Evolutionary conservation across 768 basidiomycete genomes (phyloP).

Genomic region (Collybia sordida): DNA sequence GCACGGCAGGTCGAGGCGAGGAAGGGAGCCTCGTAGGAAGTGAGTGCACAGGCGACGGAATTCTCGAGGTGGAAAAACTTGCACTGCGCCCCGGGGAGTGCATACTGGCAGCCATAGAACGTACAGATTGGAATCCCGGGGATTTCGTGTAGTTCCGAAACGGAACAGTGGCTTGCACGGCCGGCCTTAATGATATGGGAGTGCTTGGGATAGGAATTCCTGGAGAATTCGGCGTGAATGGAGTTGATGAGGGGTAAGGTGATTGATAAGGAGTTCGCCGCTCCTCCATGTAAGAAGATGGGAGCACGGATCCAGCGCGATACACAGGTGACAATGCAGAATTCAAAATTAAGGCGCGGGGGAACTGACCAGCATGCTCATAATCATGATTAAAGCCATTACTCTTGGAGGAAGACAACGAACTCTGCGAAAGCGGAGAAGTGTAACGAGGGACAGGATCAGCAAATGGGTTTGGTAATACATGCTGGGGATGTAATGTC

Average conservation of each 20-base stretch:
- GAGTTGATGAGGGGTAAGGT: not conserved
- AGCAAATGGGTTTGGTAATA: constrained; percentile 15
- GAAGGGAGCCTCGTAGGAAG: constrained; percentile 19
- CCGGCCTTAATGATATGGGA: constrained; percentile 7
- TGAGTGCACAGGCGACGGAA: constrained; percentile 19
- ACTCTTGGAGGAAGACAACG: constrained; percentile 4
- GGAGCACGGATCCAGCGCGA: not conserved
- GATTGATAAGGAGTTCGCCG: not conserved
- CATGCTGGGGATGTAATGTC: not conserved
- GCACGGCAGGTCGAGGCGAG: constrained; percentile 20
- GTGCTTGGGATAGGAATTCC: constrained; percentile 7
- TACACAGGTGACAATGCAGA: not conserved
- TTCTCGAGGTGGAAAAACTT: constrained; percentile 19
- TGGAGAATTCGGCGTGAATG: not conserved
- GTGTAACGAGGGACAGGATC: constrained; percentile 18
- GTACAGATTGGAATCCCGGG: constrained; percentile 11
- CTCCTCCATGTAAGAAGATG: not conserved
- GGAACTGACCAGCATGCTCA: not conserved
- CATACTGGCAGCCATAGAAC: constrained; percentile 13
- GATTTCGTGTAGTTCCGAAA: constrained; percentile 6
- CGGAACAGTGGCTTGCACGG: constrained; percentile 2
- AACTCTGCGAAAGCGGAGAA: constrained; percentile 8
- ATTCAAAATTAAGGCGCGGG: no score
- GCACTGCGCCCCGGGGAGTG: constrained; percentile 1
- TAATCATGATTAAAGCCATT: not conserved